Base-by-base conservation (phyloP, 495 filamentous ascomycete species). In the Penicillium arizonense region DNA sequence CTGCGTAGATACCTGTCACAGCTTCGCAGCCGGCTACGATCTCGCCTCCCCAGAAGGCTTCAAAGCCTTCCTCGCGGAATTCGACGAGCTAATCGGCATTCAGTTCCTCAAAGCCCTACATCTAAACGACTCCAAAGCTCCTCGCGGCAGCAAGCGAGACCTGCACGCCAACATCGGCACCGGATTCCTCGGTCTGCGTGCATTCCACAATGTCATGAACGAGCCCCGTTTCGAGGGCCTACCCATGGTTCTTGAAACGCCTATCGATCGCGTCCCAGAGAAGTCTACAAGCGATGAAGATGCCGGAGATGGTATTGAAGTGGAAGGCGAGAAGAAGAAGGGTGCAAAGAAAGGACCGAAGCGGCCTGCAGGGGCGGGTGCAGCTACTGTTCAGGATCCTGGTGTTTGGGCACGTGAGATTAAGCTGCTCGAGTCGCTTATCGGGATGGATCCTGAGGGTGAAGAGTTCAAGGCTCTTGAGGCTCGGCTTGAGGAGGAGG, bases 1-100 rank as follows among this genome's bases (percentile, higher is more conserved):
- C 33, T 98, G 94, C 70, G 82, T 98, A 36, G 94, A 98, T 64
- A 97, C 94, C 4, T 97, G 93, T 73, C 94, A 98, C 74, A 82
- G 90, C 58, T 97, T 97, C 62, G 86, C 91, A 7, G 91, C 89
- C 0, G 94, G 94, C 6, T 95, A 97, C 67, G 94, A 98, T 71
- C 78, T 98, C 33, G 83, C 87, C 49, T 79, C 86, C 0, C 86
- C 88, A 0, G 76, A 79, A 14, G 82, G 90, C 0, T 97, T 94
- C 72, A 72, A 79, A 34, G 65, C 76, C 20, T 90, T 91, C 18
- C 76, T 97, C 65, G 55, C 77, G 9, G 74, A 87, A 37, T 97
- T 98, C 62, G 86, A 96, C 57, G 59, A 80, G n/a, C 72, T 88
- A 13, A 85, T 98, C 16, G 94, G 94, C 1, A 59, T 87, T 30